Evolutionary conservation across 192 early-diverging fungal genomes (phyloP).

Genomic region (Chytriomyces hyalinus): DNA sequence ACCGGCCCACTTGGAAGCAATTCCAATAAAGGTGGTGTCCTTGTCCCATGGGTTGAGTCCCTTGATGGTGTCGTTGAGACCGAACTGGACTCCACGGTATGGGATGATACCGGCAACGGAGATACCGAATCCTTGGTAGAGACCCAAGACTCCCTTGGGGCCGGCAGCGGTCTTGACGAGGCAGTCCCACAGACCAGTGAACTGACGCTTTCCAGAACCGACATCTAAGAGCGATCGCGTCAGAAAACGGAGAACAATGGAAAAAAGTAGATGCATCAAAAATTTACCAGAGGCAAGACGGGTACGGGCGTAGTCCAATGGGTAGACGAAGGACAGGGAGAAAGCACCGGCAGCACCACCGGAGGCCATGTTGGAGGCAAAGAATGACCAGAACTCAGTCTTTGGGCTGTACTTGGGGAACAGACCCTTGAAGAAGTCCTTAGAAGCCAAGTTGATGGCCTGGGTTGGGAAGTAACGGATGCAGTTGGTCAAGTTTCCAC

Average conservation of each 20-base stretch:
- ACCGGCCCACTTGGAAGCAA: constrained; percentile 35
- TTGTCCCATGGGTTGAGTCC: constrained; percentile 43
- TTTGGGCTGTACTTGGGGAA: constrained; percentile 65
- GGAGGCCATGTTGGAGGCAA: constrained; percentile 92
- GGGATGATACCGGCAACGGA: constrained; percentile 90
- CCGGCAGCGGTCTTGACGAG: constrained; percentile 67
- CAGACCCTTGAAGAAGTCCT: constrained; percentile 94
- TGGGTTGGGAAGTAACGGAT: constrained; percentile 99
- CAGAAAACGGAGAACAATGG: not conserved
- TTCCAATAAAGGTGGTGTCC: constrained; percentile 39
- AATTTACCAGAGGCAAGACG: constrained; percentile 76
- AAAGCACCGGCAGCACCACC: constrained; percentile 94
- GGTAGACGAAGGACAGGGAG: constrained; percentile 89
- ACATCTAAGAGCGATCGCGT: constrained; percentile 39
- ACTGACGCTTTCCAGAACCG: constrained; percentile 84
- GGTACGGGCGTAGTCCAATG: constrained; percentile 97
- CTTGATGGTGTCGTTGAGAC: constrained; percentile 79
- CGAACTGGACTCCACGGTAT: constrained; percentile 85
- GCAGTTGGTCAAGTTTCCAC: constrained; percentile 94
- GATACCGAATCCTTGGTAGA: constrained; percentile 96
- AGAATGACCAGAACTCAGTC: constrained; percentile 79
- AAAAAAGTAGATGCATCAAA: not conserved
- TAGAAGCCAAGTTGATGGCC: constrained; percentile 97
- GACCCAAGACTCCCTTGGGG: constrained; percentile 49
- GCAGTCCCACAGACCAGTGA: constrained; percentile 84